Evolutionary conservation across 2,329 filamentous ascomycete genomes (phyloP).

Genomic region (Alternaria infectoria): DNA sequence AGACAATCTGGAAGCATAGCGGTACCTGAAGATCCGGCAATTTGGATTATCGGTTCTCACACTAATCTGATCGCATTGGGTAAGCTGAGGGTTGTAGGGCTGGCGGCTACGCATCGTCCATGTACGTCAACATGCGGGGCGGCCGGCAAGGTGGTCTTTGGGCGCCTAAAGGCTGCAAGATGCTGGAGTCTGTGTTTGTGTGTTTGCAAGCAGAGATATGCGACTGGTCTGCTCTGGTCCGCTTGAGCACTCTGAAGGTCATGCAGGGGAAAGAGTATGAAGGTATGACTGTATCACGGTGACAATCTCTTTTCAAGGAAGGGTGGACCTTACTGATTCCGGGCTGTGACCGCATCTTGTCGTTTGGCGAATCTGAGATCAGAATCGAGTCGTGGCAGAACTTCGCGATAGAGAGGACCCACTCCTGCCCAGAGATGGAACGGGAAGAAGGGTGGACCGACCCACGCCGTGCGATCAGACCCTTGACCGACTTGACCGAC

Average conservation of each 20-base stretch:
- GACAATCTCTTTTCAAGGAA: neutral
- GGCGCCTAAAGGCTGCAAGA: constrained; percentile 30
- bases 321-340: constrained; percentile 1
- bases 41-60: constrained; percentile 13
- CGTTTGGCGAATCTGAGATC: constrained; percentile 9
- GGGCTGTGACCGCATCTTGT: constrained; percentile 7
- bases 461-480: neutral
- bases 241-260: constrained; percentile 13
- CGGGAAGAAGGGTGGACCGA: constrained; percentile 3
- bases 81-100: constrained; percentile 27
- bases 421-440: neutral
- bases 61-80: constrained; percentile 1
- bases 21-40: constrained; percentile 30
- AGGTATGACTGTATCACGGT: neutral
- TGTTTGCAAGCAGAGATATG: constrained; percentile 18
- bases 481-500: neutral
- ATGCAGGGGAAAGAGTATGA: constrained; percentile 4
- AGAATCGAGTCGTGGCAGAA: neutral
- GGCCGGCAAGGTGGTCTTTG: constrained; percentile 31
- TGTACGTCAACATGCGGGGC: constrained; percentile 17
- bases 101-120: constrained; percentile 36
- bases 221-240: constrained; percentile 10
- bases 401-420: neutral
- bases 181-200: constrained; percentile 22
- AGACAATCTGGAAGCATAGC: constrained; percentile 15